Evolutionary conservation across 306 rosid genomes (phyloP).

Genomic region (Clitoria ternatea): DNA sequence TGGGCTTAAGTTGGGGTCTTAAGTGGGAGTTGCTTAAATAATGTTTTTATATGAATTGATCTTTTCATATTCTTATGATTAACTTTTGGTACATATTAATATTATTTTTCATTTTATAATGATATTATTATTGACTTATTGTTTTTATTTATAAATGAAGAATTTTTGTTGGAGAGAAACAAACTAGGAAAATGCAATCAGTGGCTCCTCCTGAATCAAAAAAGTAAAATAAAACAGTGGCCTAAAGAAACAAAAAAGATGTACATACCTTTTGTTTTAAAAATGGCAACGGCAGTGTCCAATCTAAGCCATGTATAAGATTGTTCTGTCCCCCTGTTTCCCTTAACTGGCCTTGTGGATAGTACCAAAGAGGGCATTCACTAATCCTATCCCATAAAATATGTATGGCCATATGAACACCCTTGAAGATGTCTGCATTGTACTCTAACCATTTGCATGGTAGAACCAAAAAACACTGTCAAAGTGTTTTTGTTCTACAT

Average conservation of each 20-base stretch:
- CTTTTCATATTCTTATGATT: background rate
- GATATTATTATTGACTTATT: no score
- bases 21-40: background rate
- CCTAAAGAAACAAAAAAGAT: background rate
- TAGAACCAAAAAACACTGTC: background rate
- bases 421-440: background rate
- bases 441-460: background rate
- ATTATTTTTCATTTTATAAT: background rate
- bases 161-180: background rate
- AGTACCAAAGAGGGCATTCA: background rate
- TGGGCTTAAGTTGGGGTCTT: slow-evolving; percentile 7
- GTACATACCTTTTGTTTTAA: background rate
- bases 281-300: background rate
- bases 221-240: no score
- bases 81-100: background rate
- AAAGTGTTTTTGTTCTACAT: background rate
- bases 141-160: background rate
- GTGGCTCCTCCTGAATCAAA: background rate
- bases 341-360: background rate
- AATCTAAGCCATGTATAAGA: background rate
- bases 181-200: background rate
- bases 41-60: background rate
- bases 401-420: background rate
- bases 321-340: background rate
- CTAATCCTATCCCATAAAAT: background rate